phyloP scores from a whole-genome alignment of 2,329 filamentous ascomycete species.

The Erysiphe pulchra region DNA sequence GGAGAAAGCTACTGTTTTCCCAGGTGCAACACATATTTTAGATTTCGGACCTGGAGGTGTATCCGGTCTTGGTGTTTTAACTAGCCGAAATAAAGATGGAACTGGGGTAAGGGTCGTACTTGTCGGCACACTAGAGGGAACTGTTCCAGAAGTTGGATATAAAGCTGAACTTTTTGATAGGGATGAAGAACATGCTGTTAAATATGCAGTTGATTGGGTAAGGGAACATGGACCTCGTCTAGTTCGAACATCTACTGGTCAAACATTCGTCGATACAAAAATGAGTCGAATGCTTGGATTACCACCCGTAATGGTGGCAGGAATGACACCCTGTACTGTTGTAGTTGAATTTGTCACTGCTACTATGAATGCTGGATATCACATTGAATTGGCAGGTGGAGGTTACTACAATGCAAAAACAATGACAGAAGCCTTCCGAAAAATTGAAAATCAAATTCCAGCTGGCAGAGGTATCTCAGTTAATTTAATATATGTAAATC shows the following conservation, averaged over 20 bases:
- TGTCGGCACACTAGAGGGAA: constrained; percentile 77
- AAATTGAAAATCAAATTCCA: constrained; percentile 66
- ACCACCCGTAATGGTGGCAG: constrained; percentile 71
- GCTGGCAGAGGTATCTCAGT: constrained; percentile 69
- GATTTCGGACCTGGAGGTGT: constrained; percentile 95
- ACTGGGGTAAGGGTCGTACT: constrained; percentile 92
- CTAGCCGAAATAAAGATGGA: constrained; percentile 97
- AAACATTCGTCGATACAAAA: constrained; percentile 89
- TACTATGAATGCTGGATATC: constrained; percentile 87
- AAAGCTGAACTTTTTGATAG: constrained; percentile 95
- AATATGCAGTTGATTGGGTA: constrained; percentile 91
- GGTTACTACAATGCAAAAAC: constrained; percentile 65
- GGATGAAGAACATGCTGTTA: constrained; percentile 81
- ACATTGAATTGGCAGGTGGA: constrained; percentile 72
- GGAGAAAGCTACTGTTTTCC: constrained; percentile 85
- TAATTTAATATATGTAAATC: constrained; percentile 81
- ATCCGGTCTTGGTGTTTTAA: constrained; percentile 82
- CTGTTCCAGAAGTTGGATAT: constrained; percentile 77
- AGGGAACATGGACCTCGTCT: constrained; percentile 88
- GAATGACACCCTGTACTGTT: constrained; percentile 80
- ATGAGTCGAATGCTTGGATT: constrained; percentile 71
- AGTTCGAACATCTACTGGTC: constrained; percentile 65
- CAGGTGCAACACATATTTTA: constrained; percentile 72
- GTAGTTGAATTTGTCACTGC: constrained; percentile 80
- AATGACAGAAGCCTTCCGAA: constrained; percentile 60